Evolutionary conservation across 2,329 filamentous ascomycete genomes (phyloP).

Genomic region (Neofusicoccum ribis): DNA sequence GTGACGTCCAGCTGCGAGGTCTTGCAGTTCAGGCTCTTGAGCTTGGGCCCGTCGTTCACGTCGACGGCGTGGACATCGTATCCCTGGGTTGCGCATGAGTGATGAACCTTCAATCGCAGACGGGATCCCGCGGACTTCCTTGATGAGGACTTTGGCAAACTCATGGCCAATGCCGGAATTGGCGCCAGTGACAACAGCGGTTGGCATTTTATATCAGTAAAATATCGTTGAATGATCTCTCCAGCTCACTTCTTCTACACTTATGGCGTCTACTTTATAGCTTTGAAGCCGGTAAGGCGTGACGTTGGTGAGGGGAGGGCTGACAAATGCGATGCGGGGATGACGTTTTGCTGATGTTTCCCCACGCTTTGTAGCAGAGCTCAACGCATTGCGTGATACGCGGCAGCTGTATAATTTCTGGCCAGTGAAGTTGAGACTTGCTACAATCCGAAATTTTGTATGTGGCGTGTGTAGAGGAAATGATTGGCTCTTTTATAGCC

Average conservation of each 20-base stretch:
- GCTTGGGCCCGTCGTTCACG: constrained; percentile 29
- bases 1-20: constrained; percentile 37
- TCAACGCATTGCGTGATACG: background rate
- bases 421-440: too few species aligned
- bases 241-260: background rate
- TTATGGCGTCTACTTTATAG: background rate
- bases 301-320: background rate
- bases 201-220: constrained; percentile 33
- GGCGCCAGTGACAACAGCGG: constrained; percentile 43
- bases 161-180: constrained; percentile 45
- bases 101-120: too few species aligned
- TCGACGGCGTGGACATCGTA: constrained; percentile 37
- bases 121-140: constrained; percentile 25
- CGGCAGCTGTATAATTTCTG: too few species aligned
- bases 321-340: constrained; percentile 11
- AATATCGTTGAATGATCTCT: too few species aligned
- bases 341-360: background rate
- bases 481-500: too few species aligned
- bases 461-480: too few species aligned
- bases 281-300: background rate
- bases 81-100: constrained; percentile 23
- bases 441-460: too few species aligned
- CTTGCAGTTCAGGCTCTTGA: constrained; percentile 35
- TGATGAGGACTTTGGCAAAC: constrained; percentile 33
- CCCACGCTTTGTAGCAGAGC: background rate